Evolutionary conservation across 2,329 filamentous ascomycete species (phyloP).

Genomic region (Pseudonectria buxi): DNA sequence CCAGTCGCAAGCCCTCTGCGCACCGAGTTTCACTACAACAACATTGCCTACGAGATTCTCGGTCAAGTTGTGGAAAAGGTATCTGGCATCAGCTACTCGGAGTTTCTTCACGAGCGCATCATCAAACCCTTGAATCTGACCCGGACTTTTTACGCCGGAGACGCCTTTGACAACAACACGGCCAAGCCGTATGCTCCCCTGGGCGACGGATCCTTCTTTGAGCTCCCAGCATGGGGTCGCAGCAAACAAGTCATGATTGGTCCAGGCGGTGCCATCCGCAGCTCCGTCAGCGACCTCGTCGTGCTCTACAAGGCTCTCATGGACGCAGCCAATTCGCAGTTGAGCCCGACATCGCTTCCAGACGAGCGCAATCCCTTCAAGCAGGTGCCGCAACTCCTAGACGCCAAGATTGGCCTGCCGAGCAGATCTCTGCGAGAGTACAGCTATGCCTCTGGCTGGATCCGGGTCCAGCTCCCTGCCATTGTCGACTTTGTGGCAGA

Average conservation of each 20-base stretch:
- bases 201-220: neutral
- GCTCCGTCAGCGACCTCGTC: constrained; percentile 4
- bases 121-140: constrained; percentile 20
- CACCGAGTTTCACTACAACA: constrained; percentile 20
- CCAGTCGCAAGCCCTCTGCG: constrained; percentile 1
- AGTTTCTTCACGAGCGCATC: constrained; percentile 16
- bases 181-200: constrained; percentile 1
- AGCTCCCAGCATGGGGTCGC: constrained; percentile 1
- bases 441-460: constrained; percentile 4
- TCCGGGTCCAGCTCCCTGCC: constrained; percentile 4
- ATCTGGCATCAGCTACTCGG: constrained; percentile 13
- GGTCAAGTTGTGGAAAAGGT: constrained; percentile 16
- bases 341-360: neutral
- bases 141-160: constrained; percentile 12
- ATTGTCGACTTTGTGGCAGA: constrained; percentile 4
- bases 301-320: constrained; percentile 5
- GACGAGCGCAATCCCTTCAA: constrained; percentile 1
- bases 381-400: constrained; percentile 1
- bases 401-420: neutral
- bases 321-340: constrained; percentile 1
- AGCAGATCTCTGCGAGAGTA: neutral
- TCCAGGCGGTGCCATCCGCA: constrained; percentile 2
- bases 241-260: neutral
- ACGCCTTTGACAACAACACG: neutral
- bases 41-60: constrained; percentile 17